Evolutionary conservation across 257 asterid genomes (phyloP).

Genomic region (Scutellaria barbata): DNA sequence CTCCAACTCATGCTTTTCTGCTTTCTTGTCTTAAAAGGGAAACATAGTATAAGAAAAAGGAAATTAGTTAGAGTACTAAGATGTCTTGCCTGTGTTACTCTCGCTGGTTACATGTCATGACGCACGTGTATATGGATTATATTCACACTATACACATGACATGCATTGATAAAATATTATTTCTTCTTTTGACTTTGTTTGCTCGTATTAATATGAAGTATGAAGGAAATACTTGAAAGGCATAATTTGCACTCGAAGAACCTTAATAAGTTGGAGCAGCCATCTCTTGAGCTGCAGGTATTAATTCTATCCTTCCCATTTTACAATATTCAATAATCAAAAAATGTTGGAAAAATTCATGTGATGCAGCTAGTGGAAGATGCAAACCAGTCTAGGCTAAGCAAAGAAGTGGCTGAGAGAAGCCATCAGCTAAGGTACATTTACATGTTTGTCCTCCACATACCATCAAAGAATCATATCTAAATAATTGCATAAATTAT

Average conservation of each 20-base stretch:
- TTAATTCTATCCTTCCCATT: neutral
- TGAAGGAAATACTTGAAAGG: constrained; percentile 82
- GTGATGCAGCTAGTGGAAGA: constrained; percentile 78
- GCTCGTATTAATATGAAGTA: constrained; percentile 38
- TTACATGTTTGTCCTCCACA: neutral
- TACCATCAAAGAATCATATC: neutral
- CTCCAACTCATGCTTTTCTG: too few species aligned
- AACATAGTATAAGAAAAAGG: too few species aligned
- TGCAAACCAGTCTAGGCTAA: constrained; percentile 52
- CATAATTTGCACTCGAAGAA: constrained; percentile 78
- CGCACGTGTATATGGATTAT: too few species aligned
- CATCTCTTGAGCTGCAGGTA: constrained; percentile 87
- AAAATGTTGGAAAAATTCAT: neutral
- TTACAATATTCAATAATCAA: neutral
- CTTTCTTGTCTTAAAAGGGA: too few species aligned
- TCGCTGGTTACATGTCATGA: too few species aligned
- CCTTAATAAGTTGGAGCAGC: constrained; percentile 71
- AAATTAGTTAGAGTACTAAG: too few species aligned
- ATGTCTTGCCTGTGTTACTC: too few species aligned
- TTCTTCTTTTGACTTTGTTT: neutral
- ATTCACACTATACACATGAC: too few species aligned
- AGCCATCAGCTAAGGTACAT: constrained; percentile 62
- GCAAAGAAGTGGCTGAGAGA: constrained; percentile 74
- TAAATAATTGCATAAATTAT: neutral
- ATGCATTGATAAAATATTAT: too few species aligned